These are phyloP conservation scores for Penicillium taxi DNA, from an alignment of 495 filamentous ascomycete genomes.

Conservation along the genomic window DNA sequence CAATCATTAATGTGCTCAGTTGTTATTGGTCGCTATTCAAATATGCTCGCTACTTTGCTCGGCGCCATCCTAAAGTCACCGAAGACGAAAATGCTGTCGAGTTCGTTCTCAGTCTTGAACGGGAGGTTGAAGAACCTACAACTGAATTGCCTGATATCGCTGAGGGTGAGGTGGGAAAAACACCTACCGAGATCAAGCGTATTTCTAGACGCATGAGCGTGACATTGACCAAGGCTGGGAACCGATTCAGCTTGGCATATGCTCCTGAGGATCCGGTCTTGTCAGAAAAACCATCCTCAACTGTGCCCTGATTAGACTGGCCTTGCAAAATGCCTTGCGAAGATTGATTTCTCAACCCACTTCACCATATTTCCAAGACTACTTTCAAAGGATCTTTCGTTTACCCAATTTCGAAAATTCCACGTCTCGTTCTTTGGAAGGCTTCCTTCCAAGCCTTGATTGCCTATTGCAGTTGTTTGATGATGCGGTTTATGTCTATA, in stretches of 20 bases:
- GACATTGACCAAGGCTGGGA: slow-evolving; percentile 8
- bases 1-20: slow-evolving; percentile 32
- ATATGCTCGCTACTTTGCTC: slow-evolving; percentile 37
- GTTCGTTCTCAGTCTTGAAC: slow-evolving; percentile 24
- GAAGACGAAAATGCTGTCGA: slow-evolving; percentile 38
- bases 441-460: no score
- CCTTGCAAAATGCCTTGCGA: no score
- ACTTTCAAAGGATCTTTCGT: no score
- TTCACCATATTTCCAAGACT: no score
- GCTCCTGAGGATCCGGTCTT: no score
- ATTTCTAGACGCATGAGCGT: slow-evolving; percentile 6
- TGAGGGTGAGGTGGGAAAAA: neutral
- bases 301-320: no score
- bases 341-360: no score
- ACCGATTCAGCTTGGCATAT: neutral
- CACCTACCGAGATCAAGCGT: neutral
- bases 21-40: slow-evolving; percentile 38
- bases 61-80: slow-evolving; percentile 34
- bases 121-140: slow-evolving; percentile 5
- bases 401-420: no score
- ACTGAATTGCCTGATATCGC: neutral
- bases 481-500: no score
- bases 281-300: no score
- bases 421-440: no score
- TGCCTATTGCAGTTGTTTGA: no score